Percentiles rank a stretch among this genome's conserved stretches.
These are phyloP conservation scores for Syzygium malaccense DNA, from an alignment of 441 rosid genomes.

Conservation along the genomic window DNA sequence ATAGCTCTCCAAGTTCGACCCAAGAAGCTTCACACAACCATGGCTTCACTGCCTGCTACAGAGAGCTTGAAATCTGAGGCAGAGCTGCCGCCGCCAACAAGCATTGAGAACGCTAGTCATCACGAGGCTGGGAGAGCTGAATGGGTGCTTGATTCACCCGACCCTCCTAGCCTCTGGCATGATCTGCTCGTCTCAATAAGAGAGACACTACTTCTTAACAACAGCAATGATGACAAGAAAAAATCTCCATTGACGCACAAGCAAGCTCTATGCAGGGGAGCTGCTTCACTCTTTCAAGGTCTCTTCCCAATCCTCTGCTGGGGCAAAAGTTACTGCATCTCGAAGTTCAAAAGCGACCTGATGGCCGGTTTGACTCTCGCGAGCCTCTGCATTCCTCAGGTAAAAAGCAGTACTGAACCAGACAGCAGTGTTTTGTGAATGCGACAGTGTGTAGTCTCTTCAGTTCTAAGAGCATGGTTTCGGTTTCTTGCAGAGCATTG, in stretches of 20 bases:
- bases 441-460: not conserved
- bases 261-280: not conserved
- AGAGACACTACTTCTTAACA: not conserved
- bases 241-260: not conserved
- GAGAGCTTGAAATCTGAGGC: not conserved
- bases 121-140: not conserved
- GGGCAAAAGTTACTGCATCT: not conserved
- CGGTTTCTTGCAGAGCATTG: not conserved
- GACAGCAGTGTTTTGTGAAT: not conserved
- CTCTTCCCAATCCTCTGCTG: not conserved
- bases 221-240: not conserved
- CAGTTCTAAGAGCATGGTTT: not conserved
- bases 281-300: not conserved
- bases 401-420: not conserved
- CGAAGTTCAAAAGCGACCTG: conserved; percentile 1
- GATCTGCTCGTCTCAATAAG: not conserved
- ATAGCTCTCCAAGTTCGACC: not conserved
- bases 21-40: not conserved
- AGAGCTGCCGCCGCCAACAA: not conserved
- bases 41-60: not conserved
- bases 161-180: not conserved
- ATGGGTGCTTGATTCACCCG: not conserved
- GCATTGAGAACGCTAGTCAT: not conserved
- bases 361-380: conserved; percentile 9
- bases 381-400: conserved; percentile 10